Evolutionary conservation across 768 basidiomycete genomes (phyloP).

Genomic region (Termitomyces sp.): DNA sequence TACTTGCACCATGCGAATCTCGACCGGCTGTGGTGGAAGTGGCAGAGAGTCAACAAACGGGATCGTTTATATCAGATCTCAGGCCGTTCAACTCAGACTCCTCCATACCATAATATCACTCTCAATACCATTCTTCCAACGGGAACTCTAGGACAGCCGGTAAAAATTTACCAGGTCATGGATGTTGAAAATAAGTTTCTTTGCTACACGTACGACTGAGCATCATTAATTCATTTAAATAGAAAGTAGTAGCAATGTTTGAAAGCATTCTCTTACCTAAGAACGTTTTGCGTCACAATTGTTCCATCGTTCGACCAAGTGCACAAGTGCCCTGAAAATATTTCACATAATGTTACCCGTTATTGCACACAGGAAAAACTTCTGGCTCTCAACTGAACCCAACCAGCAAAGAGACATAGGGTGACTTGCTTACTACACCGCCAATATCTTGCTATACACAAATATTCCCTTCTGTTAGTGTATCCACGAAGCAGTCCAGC

Average conservation of each 20-base stretch:
- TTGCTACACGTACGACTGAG: constrained; percentile 1
- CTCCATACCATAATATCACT: constrained; percentile 26
- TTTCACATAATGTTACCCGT: no score
- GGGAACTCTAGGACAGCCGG: neutral
- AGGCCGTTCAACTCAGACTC: constrained; percentile 22
- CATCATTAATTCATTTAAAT: neutral
- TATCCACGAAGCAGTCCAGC: no score
- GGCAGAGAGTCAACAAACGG: constrained; percentile 22
- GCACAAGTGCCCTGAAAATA: no score
- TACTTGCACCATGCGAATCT: constrained; percentile 34
- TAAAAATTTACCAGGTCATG: constrained; percentile 1
- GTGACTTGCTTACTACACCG: no score
- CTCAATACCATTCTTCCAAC: constrained; percentile 21
- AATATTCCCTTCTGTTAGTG: no score
- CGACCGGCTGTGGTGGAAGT: constrained; percentile 36
- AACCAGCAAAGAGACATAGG: no score
- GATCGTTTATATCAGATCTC: constrained; percentile 28
- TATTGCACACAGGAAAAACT: no score
- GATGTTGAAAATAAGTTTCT: neutral
- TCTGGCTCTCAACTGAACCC: no score
- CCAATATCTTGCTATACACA: no score
- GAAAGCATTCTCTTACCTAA: no score
- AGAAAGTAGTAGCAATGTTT: neutral
- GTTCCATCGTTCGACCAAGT: no score
- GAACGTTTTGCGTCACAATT: no score